Conservation (phyloP, 768 basidiomycete genomes). For the Serendipita sp. region DNA sequence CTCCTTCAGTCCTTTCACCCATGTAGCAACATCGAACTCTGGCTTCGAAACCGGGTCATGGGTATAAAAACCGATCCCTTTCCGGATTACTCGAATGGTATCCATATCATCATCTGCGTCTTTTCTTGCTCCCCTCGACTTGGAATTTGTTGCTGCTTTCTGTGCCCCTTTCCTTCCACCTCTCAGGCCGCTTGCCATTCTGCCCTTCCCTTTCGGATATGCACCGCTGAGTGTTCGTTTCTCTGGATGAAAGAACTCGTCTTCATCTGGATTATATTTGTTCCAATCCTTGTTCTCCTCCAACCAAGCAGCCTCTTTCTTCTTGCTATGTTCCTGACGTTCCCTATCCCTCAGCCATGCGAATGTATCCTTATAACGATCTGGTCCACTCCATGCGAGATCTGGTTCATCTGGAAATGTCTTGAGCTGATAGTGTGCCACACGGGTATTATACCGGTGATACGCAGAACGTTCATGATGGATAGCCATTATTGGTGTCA, state of each 20-base stretch:
- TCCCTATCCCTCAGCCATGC: not conserved
- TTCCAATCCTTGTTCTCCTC: slow-evolving; percentile 4
- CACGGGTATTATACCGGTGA: not conserved
- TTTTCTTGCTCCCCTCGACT: not conserved
- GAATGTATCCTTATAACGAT: not conserved
- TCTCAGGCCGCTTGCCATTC: no score
- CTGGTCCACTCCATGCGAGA: not conserved
- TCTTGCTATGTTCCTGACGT: not conserved
- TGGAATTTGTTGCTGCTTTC: not conserved
- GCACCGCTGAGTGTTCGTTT: not conserved
- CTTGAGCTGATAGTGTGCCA: not conserved
- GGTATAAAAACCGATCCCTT: not conserved
- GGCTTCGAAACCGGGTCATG: slow-evolving; percentile 1
- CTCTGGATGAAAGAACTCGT: slow-evolving; percentile 1
- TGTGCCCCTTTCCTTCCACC: no score
- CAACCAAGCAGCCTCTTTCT: not conserved
- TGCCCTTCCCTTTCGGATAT: not conserved
- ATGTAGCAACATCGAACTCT: not conserved
- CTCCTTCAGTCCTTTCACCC: not conserved
- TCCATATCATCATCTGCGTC: not conserved
- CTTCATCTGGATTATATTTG: slow-evolving; percentile 4
- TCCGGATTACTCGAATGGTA: not conserved
- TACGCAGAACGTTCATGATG: not conserved
- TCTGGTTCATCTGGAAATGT: not conserved
- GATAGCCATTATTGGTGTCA: not conserved